Base-by-base conservation (phyloP, 2,329 filamentous ascomycete species). In the Arachnomyces sp. region DNA sequence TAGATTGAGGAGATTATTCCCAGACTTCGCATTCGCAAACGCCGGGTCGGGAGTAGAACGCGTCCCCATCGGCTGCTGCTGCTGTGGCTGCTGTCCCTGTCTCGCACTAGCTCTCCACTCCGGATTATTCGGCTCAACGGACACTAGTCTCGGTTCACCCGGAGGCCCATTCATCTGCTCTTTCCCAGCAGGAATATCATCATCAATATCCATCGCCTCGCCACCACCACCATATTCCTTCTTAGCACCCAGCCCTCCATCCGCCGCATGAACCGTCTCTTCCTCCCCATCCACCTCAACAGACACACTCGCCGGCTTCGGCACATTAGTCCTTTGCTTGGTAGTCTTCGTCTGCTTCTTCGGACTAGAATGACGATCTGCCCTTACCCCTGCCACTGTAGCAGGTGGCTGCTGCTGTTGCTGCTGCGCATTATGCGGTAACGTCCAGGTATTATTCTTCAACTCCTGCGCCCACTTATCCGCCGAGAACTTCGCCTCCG, bases 141-240 rank as follows among this genome's bases (percentile, higher is more conserved):
- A 35, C 9, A 32, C 18, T 4, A 45, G 43, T 3, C 18, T 36
- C 14, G 49, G 38, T 14, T 43, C 28, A 30, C 34, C 35, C 15
- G 28, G 36, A 30, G 12, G 42, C 2, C 17, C 34, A 13, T 17
- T 42, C 12, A 18, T 32, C 17, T 17, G 44, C 38, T 18, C 46
- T 47, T 7, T 25, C 9, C 21, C 21, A 25, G 44, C 40, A 13
- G 60, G 51, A 8, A 54, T 34, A 7, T 61, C 60, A 9, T 66
- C 61, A 43, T 71, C 68, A 36, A 72, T 56, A 45, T 72, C 68
- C 68, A 71, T 71, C 7, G 61, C 63, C 44, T 69, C 66, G 3
- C 40, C 55, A 31, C 54, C 55, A 15, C 42, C 45, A 33, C 49
- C 41, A n/a, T 29, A 38, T 3, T 43, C 28, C 18, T 40, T 44